phyloP scores from a whole-genome alignment of 2,329 filamentous ascomycete genomes.

The Penicillium brasilianum region DNA sequence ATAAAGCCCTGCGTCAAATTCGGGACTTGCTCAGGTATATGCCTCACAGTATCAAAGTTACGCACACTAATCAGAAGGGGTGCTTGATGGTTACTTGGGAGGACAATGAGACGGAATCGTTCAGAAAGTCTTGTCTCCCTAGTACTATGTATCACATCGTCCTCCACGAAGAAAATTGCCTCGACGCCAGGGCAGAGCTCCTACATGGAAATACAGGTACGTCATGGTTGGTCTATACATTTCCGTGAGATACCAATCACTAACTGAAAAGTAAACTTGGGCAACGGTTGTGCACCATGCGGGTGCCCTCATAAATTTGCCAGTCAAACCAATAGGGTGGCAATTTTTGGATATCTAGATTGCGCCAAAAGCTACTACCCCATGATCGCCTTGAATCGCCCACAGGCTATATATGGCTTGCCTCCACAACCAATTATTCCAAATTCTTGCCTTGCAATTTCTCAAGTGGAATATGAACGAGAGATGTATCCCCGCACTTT shows the following conservation, averaged over 20 bases:
- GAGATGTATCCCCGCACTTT: background rate
- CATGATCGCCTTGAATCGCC: constrained; percentile 2
- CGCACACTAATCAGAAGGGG: background rate
- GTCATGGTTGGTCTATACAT: background rate
- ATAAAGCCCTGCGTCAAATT: background rate
- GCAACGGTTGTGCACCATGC: background rate
- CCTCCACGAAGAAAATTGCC: background rate
- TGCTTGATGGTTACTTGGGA: background rate
- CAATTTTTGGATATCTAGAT: background rate
- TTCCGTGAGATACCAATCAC: background rate
- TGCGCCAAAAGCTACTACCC: constrained; percentile 1
- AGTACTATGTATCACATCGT: background rate
- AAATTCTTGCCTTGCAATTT: background rate
- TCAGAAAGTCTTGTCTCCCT: background rate
- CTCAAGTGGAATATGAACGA: background rate
- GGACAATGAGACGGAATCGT: background rate
- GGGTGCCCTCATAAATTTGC: background rate
- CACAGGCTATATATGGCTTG: background rate
- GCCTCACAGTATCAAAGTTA: background rate
- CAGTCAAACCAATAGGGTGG: background rate
- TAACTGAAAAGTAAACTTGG: background rate
- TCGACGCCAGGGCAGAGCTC: background rate
- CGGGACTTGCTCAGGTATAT: background rate
- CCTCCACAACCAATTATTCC: background rate
- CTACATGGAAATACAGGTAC: background rate